Percentiles rank a stretch among this genome's conserved stretches.
Evolutionary conservation across 768 basidiomycete genomes (phyloP).

Genomic region (Kwoniella sp.): DNA sequence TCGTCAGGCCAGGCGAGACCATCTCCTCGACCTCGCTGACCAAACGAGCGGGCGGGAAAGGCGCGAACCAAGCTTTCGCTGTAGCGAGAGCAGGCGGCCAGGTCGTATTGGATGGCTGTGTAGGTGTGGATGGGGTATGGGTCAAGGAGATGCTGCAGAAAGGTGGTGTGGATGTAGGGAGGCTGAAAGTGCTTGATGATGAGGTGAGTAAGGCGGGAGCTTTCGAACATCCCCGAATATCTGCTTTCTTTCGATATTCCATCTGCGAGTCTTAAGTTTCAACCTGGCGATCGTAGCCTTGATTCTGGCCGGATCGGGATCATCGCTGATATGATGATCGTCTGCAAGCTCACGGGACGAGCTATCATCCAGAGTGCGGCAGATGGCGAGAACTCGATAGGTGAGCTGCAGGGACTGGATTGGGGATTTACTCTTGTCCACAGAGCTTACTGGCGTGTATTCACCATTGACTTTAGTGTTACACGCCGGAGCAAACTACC

Average conservation of each 20-base stretch:
- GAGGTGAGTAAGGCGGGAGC: constrained; percentile 32
- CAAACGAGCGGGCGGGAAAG: constrained; percentile 58
- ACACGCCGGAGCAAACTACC: constrained; percentile 53
- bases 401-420: constrained; percentile 36
- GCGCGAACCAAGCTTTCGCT: constrained; percentile 59
- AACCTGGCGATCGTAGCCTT: constrained; percentile 7
- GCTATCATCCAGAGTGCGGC: constrained; percentile 58
- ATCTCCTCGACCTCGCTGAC: constrained; percentile 55
- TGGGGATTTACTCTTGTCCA: no score
- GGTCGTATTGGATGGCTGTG: constrained; percentile 52
- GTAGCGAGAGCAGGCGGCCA: constrained; percentile 52
- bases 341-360: constrained; percentile 58
- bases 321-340: not conserved
- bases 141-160: constrained; percentile 42
- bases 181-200: constrained; percentile 38
- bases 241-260: not conserved
- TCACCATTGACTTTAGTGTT: constrained; percentile 52
- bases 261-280: no score
- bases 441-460: not conserved
- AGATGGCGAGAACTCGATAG: constrained; percentile 59
- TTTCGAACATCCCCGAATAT: no score
- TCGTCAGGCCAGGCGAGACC: constrained; percentile 58
- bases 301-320: no score
- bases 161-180: constrained; percentile 48
- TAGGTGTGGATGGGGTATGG: constrained; percentile 54